Evolutionary conservation across 1,284 basidiomycete genomes (phyloP).

Genomic region (Ustilago esculenta): DNA sequence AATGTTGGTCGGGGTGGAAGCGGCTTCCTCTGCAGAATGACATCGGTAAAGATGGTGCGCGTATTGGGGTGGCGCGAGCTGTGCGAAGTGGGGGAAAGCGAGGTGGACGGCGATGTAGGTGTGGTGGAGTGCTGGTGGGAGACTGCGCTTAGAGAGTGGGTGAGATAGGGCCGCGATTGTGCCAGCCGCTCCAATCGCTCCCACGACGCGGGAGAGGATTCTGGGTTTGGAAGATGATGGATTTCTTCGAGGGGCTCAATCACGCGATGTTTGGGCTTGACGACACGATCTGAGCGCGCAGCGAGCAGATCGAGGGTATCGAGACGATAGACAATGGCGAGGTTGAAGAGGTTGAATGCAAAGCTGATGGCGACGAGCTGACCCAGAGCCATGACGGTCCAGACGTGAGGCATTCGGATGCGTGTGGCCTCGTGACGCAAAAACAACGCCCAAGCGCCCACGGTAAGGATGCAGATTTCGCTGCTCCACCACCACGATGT

Average conservation of each 20-base stretch:
- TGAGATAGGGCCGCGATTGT: neutral
- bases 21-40: slow-evolving; percentile 16
- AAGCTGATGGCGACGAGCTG: slow-evolving; percentile 80
- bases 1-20: slow-evolving; percentile 20
- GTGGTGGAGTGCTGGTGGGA: too few species aligned
- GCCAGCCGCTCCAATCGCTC: neutral
- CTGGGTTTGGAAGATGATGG: neutral
- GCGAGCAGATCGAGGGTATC: slow-evolving; percentile 11
- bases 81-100: slow-evolving; percentile 9
- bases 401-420: slow-evolving; percentile 72
- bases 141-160: too few species aligned
- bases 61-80: slow-evolving; percentile 13
- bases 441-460: slow-evolving; percentile 74
- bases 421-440: slow-evolving; percentile 72
- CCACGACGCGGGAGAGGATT: too few species aligned
- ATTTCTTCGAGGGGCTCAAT: slow-evolving; percentile 11
- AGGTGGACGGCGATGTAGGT: neutral
- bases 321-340: slow-evolving; percentile 71
- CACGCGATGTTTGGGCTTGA: slow-evolving; percentile 10
- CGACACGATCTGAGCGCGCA: slow-evolving; percentile 8
- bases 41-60: slow-evolving; percentile 7
- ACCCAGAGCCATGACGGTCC: slow-evolving; percentile 80
- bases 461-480: slow-evolving; percentile 77
- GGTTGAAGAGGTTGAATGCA: slow-evolving; percentile 75
- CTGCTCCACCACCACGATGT: slow-evolving; percentile 80